Base-by-base conservation (phyloP, 495 filamentous ascomycete species). In the Cercophora samala region DNA sequence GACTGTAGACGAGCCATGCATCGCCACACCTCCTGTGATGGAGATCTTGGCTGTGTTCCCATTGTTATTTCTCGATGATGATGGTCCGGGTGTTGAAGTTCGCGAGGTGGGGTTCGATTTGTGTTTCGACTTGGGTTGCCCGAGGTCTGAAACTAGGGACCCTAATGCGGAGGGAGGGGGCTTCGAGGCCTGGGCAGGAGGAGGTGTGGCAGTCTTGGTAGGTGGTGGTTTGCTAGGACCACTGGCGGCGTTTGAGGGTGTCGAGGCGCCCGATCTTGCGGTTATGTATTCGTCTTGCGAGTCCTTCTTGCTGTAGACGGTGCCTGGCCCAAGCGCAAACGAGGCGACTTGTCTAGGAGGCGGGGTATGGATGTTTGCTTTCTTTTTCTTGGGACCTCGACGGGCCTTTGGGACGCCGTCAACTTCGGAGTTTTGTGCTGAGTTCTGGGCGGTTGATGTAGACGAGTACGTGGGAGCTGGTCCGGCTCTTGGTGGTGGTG, bases 61-160 rank as follows among this genome's bases (percentile, higher is more conserved):
- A 51, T 73, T 72, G 55, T 70, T 72, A 51, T 73, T 72, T 51
- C 70, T 72, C 37, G 68, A 73, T 1, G 78, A 69, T 51, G 76
- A 74, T 0, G 80, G 77, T 1, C 81, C 83, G 9, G 85, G 83
- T 5, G 84, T 88, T 13, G 86, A 86, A 17, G 81, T 84, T 54
- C 83, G 78, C 1, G 80, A 85, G 17, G 71, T 67, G 29, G 86
- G 86, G 53, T 79, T 84, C 8, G 86, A 84, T 62, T 84, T 87
- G 15, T 85, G 78, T 68, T 88, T 89, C 5, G 86, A 77, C 64
- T 89, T 90, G 15, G 83, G 84, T 11, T 66, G 61, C 11, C 88
- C 84, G 60, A 87, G 77, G 74, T 97, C 93, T 0, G 93, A 96
- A 24, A 94, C 89, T 32, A 97, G 80, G 15, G 86, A 84, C 17